Percentiles rank a stretch among this genome's conserved stretches.
phyloP scores from a whole-genome alignment of 2,329 filamentous ascomycete genomes.

The Neoarthrinium moseri region DNA sequence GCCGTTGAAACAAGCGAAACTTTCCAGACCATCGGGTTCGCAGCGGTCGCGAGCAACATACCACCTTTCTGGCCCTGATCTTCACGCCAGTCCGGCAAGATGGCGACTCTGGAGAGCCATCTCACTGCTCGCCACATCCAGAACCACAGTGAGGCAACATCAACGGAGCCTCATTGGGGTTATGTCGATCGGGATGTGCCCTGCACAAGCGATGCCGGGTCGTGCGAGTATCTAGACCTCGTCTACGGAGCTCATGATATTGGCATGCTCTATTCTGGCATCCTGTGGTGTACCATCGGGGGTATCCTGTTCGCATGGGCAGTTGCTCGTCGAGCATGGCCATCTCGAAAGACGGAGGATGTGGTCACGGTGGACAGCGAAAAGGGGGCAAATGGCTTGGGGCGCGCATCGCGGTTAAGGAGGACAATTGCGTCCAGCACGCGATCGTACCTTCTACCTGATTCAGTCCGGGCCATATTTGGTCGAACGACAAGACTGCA shows the following conservation, averaged over 20 bases:
- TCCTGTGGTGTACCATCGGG: slow-evolving; percentile 46
- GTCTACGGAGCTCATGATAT: slow-evolving; percentile 49
- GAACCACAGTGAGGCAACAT: slow-evolving; percentile 35
- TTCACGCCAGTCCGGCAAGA: slow-evolving; percentile 13
- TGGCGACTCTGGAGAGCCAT: slow-evolving; percentile 19
- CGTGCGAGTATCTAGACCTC: slow-evolving; percentile 56
- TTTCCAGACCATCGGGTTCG: neutral
- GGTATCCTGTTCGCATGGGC: slow-evolving; percentile 44
- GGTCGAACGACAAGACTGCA: slow-evolving; percentile 69
- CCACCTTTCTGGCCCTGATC: neutral
- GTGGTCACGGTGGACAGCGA: slow-evolving; percentile 17
- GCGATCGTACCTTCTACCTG: slow-evolving; percentile 59
- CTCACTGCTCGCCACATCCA: slow-evolving; percentile 40
- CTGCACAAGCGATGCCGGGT: slow-evolving; percentile 56
- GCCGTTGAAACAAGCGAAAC: neutral
- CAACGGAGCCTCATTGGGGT: slow-evolving; percentile 52
- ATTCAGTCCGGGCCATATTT: slow-evolving; percentile 57
- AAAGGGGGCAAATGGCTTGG: slow-evolving; percentile 12
- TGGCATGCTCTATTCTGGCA: slow-evolving; percentile 49
- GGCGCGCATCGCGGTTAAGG: slow-evolving; percentile 25
- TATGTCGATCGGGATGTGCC: slow-evolving; percentile 53
- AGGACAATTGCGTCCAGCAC: slow-evolving; percentile 37
- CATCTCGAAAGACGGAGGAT: slow-evolving; percentile 21
- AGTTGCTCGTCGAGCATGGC: slow-evolving; percentile 26
- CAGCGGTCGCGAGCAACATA: neutral